Evolutionary conservation across 345 rosid genomes (phyloP).

Genomic region (Camelina sativa): DNA sequence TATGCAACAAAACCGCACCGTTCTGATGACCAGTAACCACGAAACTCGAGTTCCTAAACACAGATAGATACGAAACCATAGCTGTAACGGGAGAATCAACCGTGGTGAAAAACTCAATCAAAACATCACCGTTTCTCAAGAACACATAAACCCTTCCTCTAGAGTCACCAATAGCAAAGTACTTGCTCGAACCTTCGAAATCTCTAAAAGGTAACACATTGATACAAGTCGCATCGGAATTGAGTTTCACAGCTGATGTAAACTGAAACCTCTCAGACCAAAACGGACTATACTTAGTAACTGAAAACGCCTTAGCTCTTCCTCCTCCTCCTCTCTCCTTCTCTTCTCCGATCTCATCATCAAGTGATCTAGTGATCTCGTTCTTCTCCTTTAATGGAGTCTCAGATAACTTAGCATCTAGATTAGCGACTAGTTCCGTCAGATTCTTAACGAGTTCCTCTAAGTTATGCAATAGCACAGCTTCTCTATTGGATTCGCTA

Average conservation of each 20-base stretch:
- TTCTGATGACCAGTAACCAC: slow-evolving; percentile 80
- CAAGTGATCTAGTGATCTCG: slow-evolving; percentile 25
- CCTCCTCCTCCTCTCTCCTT: slow-evolving; percentile 37
- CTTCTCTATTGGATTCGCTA: slow-evolving; percentile 30
- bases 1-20: slow-evolving; percentile 69
- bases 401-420: slow-evolving; percentile 60
- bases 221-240: slow-evolving; percentile 70
- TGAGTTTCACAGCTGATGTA: slow-evolving; percentile 82
- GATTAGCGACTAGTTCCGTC: slow-evolving; percentile 59
- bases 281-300: slow-evolving; percentile 69
- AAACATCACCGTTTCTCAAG: slow-evolving; percentile 78
- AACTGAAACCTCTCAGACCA: slow-evolving; percentile 94
- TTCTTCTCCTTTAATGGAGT: slow-evolving; percentile 36
- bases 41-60: slow-evolving; percentile 73
- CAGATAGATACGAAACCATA: slow-evolving; percentile 74
- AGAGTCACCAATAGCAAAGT: slow-evolving; percentile 86
- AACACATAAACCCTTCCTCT: slow-evolving; percentile 76
- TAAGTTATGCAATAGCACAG: slow-evolving; percentile 56
- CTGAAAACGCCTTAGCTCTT: slow-evolving; percentile 52
- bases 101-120: slow-evolving; percentile 60
- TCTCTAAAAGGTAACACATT: slow-evolving; percentile 80
- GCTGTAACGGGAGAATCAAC: slow-evolving; percentile 68
- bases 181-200: slow-evolving; percentile 79
- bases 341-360: slow-evolving; percentile 33
- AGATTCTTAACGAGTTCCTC: slow-evolving; percentile 77